These are phyloP conservation scores for Lactarius sp. DNA, from an alignment of 768 basidiomycete species.

Conservation along the genomic window DNA sequence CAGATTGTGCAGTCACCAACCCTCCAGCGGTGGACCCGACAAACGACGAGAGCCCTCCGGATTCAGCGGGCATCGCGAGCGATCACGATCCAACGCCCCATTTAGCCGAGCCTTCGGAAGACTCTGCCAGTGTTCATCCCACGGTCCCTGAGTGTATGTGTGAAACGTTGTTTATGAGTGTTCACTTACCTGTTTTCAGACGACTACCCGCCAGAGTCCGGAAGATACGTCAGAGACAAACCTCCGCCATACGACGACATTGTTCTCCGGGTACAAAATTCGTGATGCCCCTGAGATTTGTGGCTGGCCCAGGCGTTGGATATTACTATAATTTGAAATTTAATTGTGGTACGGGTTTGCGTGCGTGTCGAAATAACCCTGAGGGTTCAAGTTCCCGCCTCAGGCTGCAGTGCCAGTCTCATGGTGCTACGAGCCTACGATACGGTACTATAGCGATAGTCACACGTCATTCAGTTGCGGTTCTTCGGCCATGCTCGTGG, in stretches of 20 bases:
- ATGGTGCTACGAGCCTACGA: too few relatives aligned
- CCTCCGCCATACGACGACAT: neutral
- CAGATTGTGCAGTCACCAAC: neutral
- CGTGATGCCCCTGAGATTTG: neutral
- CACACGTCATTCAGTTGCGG: too few relatives aligned
- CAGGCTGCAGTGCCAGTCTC: too few relatives aligned
- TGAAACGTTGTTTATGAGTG: neutral
- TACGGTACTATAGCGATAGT: too few relatives aligned
- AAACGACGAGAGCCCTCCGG: neutral
- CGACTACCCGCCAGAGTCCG: neutral
- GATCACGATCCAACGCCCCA: neutral
- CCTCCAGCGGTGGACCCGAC: neutral
- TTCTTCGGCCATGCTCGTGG: neutral
- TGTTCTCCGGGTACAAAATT: constrained; percentile 4
- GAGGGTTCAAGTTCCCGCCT: too few relatives aligned
- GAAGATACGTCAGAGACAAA: constrained; percentile 1
- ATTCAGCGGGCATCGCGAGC: neutral
- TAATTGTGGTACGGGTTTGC: too few relatives aligned
- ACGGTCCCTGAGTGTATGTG: neutral
- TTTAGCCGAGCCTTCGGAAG: neutral
- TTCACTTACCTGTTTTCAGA: neutral
- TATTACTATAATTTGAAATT: too few relatives aligned
- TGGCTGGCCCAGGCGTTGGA: neutral
- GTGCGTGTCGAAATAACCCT: too few relatives aligned
- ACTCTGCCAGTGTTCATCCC: neutral